Conservation (phyloP, 768 basidiomycete species). For the Suillus subaureus region DNA sequence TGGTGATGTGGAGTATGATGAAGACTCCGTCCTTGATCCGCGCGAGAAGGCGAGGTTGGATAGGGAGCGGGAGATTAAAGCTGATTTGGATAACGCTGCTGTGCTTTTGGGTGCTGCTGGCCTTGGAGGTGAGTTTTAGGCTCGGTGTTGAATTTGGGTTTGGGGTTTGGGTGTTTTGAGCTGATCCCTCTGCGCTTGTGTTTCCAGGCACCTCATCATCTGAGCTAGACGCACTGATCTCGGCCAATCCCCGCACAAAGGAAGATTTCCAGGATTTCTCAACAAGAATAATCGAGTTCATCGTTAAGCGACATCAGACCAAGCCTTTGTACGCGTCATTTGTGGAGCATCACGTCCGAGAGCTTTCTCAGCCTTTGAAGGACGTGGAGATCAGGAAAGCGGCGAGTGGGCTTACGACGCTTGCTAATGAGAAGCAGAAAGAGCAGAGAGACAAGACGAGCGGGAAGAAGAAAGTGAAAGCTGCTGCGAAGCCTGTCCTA, state of each 20-base stretch:
- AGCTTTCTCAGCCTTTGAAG: slow-evolving; percentile 74
- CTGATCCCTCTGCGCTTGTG: background rate
- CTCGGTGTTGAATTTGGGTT: background rate
- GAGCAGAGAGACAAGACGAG: slow-evolving; percentile 82
- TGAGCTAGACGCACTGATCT: slow-evolving; percentile 72
- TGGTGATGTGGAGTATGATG: slow-evolving; percentile 58
- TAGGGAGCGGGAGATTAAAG: slow-evolving; percentile 79
- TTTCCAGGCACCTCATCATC: slow-evolving; percentile 62
- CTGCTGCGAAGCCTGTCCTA: slow-evolving; percentile 68
- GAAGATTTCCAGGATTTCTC: slow-evolving; percentile 85
- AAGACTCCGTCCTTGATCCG: slow-evolving; percentile 79
- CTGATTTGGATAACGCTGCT: slow-evolving; percentile 85
- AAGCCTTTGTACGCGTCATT: slow-evolving; percentile 86
- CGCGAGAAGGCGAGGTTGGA: slow-evolving; percentile 75
- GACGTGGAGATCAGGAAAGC: slow-evolving; percentile 93
- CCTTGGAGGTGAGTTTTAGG: slow-evolving; percentile 53
- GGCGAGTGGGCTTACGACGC: slow-evolving; percentile 77
- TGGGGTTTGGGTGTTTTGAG: background rate
- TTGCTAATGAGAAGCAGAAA: slow-evolving; percentile 95
- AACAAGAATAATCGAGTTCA: slow-evolving; percentile 65
- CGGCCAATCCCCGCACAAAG: slow-evolving; percentile 82
- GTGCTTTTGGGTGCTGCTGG: slow-evolving; percentile 76
- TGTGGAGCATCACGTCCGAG: slow-evolving; percentile 80
- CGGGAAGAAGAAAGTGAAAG: slow-evolving; percentile 89
- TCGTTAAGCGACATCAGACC: slow-evolving; percentile 77